Conservation (phyloP, 805 yeast genomes). For the Hermanozyma aechmeae region DNA sequence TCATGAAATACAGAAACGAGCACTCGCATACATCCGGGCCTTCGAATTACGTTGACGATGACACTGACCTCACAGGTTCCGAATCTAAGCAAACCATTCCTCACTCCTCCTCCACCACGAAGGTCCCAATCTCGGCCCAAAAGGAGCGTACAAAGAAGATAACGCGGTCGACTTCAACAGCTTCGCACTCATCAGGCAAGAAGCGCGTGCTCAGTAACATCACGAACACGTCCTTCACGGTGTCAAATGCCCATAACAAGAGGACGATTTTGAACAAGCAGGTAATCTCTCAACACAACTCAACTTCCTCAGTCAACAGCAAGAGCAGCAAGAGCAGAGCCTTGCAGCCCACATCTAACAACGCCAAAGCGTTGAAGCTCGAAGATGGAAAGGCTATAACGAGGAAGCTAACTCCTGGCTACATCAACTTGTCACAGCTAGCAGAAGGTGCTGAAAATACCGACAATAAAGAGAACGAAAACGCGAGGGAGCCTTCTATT, state of each 20-base stretch:
- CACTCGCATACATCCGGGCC: slow-evolving; percentile 27
- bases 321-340: too few species aligned
- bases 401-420: slow-evolving; percentile 10
- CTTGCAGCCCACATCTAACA: too few species aligned
- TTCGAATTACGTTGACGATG: slow-evolving; percentile 12
- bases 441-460: slow-evolving; percentile 5
- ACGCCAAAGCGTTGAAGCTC: slow-evolving; percentile 5
- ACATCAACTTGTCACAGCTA: slow-evolving; percentile 12
- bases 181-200: slow-evolving; percentile 8
- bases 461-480: slow-evolving; percentile 9
- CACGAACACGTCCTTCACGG: slow-evolving; percentile 26
- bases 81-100: slow-evolving; percentile 23
- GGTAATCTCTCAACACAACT: slow-evolving; percentile 3
- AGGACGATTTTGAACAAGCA: slow-evolving; percentile 17
- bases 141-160: slow-evolving; percentile 13
- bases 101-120: slow-evolving; percentile 30
- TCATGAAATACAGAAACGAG: slow-evolving; percentile 65
- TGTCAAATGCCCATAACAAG: slow-evolving; percentile 30
- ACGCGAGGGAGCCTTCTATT: slow-evolving; percentile 13
- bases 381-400: slow-evolving; percentile 5
- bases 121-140: slow-evolving; percentile 28
- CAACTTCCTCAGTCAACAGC: not conserved
- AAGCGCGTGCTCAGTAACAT: slow-evolving; percentile 20
- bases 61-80: slow-evolving; percentile 13
- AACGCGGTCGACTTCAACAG: slow-evolving; percentile 14